phyloP scores from a whole-genome alignment of 805 yeast genomes.

The Saccharomycopsis babjevae region DNA sequence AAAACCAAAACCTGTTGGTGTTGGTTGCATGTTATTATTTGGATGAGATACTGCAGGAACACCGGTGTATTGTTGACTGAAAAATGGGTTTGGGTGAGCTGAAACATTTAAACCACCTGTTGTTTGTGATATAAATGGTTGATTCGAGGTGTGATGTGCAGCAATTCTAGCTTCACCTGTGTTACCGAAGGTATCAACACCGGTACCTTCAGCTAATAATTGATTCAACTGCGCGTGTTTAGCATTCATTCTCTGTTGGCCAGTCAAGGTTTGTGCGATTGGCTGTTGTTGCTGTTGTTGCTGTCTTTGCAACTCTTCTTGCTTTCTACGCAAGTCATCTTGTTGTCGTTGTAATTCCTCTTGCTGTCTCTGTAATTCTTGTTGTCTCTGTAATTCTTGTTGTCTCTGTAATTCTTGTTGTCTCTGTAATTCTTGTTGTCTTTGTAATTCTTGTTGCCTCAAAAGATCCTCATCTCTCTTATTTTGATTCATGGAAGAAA shows the following conservation, averaged over 20 bases:
- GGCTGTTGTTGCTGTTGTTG: slow-evolving; percentile 28
- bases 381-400: slow-evolving; percentile 16
- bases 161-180: slow-evolving; percentile 79
- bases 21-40: slow-evolving; percentile 50
- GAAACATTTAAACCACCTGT: slow-evolving; percentile 66
- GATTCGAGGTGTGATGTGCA: slow-evolving; percentile 81
- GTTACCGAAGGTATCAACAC: slow-evolving; percentile 88
- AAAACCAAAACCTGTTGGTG: slow-evolving; percentile 86
- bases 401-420: slow-evolving; percentile 9
- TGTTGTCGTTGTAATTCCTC: slow-evolving; percentile 15
- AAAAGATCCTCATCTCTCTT: slow-evolving; percentile 3
- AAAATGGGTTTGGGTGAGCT: slow-evolving; percentile 33
- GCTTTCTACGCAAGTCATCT: slow-evolving; percentile 22
- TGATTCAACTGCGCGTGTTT: slow-evolving; percentile 65
- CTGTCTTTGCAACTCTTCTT: slow-evolving; percentile 18
- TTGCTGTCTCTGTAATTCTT: slow-evolving; percentile 11
- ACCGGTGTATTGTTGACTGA: slow-evolving; percentile 63
- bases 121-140: slow-evolving; percentile 77
- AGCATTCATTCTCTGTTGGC: slow-evolving; percentile 45
- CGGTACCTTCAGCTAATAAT: slow-evolving; percentile 77
- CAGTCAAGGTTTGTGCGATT: slow-evolving; percentile 38
- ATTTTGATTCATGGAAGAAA: slow-evolving; percentile 35
- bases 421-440: slow-evolving; percentile 15
- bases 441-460: slow-evolving; percentile 20
- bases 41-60: slow-evolving; percentile 38